Conservation (phyloP, 1,284 basidiomycete genomes). For the Fomitopsis schrenkii region DNA sequence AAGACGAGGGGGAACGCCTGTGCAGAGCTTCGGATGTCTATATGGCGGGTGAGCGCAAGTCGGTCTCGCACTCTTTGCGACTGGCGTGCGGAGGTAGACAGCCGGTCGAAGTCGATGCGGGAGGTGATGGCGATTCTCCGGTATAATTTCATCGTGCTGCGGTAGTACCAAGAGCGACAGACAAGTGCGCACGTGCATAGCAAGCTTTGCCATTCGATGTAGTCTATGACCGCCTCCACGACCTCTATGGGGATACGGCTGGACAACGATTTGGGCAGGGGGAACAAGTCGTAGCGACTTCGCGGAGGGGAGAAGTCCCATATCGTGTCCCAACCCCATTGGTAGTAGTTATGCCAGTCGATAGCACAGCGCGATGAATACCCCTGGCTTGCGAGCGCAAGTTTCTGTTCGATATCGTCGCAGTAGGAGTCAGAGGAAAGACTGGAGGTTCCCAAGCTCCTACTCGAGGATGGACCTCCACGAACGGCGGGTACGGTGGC, state of each 20-base stretch:
- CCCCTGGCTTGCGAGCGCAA: no score
- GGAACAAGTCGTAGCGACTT: neutral
- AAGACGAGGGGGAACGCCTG: neutral
- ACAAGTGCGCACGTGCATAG: neutral
- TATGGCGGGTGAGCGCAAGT: neutral
- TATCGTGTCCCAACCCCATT: neutral
- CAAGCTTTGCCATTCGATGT: neutral
- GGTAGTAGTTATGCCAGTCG: neutral
- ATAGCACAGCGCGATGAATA: neutral
- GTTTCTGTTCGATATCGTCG: no score
- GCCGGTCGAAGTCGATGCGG: neutral
- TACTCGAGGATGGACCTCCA: no score
- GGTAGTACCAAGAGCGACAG: neutral
- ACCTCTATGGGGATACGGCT: neutral
- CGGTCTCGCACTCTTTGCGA: neutral
- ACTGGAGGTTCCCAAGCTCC: no score
- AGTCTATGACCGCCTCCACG: neutral
- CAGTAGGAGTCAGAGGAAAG: no score
- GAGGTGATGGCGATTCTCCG: neutral
- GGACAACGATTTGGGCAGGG: neutral
- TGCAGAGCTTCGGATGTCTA: neutral
- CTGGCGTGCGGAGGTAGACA: neutral
- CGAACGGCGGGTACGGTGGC: no score
- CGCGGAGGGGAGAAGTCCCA: neutral
- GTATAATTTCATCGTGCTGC: neutral